Conservation (phyloP, 169 alveolate species). For the Plasmodium gaboni region DNA sequence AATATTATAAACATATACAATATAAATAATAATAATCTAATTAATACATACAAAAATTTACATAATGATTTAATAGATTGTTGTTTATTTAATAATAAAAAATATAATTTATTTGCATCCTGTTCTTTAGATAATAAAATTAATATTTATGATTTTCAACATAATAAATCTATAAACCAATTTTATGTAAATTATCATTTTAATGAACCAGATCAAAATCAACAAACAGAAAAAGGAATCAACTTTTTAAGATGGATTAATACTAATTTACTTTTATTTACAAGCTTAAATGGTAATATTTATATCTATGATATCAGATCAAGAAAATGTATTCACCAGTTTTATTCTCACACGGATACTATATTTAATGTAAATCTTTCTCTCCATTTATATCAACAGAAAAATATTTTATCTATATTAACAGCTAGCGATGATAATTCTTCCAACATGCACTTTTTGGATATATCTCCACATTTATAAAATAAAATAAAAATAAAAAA, state of each 20-base stretch:
- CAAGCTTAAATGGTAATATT: slow-evolving; percentile 71
- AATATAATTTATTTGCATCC: slow-evolving; percentile 54
- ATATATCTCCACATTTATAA: slow-evolving; percentile 10
- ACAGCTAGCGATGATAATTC: slow-evolving; percentile 73
- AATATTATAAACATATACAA: slow-evolving; percentile 27
- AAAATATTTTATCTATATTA: slow-evolving; percentile 35
- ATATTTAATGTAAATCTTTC: slow-evolving; percentile 61
- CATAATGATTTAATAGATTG: slow-evolving; percentile 62
- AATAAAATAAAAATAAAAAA: too few species aligned
- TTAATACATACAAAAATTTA: slow-evolving; percentile 27
- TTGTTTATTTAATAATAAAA: slow-evolving; percentile 62
- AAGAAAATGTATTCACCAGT: slow-evolving; percentile 65
- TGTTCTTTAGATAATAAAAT: slow-evolving; percentile 60
- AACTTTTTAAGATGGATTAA: slow-evolving; percentile 62
- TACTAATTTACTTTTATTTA: slow-evolving; percentile 44
- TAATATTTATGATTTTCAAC: slow-evolving; percentile 36
- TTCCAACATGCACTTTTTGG: slow-evolving; percentile 53
- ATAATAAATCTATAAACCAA: slow-evolving; percentile 45
- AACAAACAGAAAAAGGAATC: slow-evolving; percentile 53
- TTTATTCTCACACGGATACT: slow-evolving; percentile 61
- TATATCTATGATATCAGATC: slow-evolving; percentile 61
- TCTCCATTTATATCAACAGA: slow-evolving; percentile 44
- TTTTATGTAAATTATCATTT: slow-evolving; percentile 54
- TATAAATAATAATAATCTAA: slow-evolving; percentile 28
- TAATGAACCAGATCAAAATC: slow-evolving; percentile 7